These are phyloP conservation scores for Penicillium sp. DNA, from an alignment of 2,329 filamentous ascomycete species.

Conservation along the genomic window DNA sequence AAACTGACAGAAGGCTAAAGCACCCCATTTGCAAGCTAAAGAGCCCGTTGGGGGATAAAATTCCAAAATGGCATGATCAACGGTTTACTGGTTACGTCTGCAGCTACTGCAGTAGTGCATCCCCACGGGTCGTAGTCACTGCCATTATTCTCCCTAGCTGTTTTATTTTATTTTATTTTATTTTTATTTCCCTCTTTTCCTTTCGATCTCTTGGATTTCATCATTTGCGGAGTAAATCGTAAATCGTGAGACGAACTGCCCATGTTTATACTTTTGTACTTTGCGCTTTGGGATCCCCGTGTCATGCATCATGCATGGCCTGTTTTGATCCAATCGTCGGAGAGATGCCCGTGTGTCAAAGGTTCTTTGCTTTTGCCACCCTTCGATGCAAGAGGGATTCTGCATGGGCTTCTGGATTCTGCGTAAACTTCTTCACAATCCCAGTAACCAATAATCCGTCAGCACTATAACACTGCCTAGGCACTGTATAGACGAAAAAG, in stretches of 20 bases:
- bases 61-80: neutral
- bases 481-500: neutral
- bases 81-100: neutral
- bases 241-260: neutral
- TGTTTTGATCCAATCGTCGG: neutral
- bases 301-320: slow-evolving; percentile 1
- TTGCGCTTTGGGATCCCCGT: neutral
- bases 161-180: neutral
- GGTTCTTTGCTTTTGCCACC: neutral
- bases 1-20: neutral
- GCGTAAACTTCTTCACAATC: neutral
- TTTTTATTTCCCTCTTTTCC: neutral
- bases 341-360: neutral
- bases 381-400: neutral
- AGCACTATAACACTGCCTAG: neutral
- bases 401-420: neutral
- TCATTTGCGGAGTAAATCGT: neutral
- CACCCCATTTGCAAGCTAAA: neutral
- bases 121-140: neutral
- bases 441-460: neutral
- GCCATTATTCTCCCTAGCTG: neutral
- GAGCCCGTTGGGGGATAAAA: neutral
- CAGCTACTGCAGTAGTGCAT: neutral
- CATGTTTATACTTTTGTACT: neutral
- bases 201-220: neutral